Conservation (phyloP, 1,284 basidiomycete species). For the Ganoderma multipileum region DNA sequence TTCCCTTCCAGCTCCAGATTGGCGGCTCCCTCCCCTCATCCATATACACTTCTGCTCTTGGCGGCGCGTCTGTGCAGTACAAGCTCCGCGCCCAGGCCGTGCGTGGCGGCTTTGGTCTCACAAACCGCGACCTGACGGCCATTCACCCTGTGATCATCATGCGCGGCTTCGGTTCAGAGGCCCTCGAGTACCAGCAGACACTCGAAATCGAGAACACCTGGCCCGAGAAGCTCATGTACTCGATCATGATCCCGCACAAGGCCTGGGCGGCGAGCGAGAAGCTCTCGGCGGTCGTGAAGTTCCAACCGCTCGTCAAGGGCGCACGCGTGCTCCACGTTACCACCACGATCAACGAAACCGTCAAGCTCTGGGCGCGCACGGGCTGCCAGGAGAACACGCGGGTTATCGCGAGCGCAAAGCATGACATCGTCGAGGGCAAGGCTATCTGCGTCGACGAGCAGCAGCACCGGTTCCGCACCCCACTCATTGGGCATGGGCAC, state of each 20-base stretch:
- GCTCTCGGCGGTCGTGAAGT: constrained; percentile 84
- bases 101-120: constrained; percentile 70
- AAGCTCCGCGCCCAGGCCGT: constrained; percentile 86
- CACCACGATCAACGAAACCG: constrained; percentile 79
- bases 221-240: constrained; percentile 95
- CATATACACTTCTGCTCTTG: constrained; percentile 62
- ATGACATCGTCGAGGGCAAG: constrained; percentile 74
- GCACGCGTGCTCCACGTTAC: constrained; percentile 73
- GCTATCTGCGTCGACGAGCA: constrained; percentile 56
- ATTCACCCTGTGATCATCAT: constrained; percentile 69
- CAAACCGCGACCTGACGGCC: constrained; percentile 69
- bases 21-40: constrained; percentile 86
- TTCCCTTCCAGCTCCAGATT: constrained; percentile 87
- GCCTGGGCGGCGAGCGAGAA: constrained; percentile 92
- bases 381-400: constrained; percentile 69
- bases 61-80: constrained; percentile 79
- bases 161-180: constrained; percentile 80
- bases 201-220: constrained; percentile 96
- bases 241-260: constrained; percentile 85
- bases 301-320: constrained; percentile 87
- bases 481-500: constrained; percentile 32
- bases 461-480: constrained; percentile 41
- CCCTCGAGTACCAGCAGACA: constrained; percentile 94
- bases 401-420: constrained; percentile 67
- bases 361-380: constrained; percentile 65